Evolutionary conservation across 2,329 filamentous ascomycete genomes (phyloP), one percentile per base, ranked within the genome.

Genomic region (Cercospora sp.): DNA sequence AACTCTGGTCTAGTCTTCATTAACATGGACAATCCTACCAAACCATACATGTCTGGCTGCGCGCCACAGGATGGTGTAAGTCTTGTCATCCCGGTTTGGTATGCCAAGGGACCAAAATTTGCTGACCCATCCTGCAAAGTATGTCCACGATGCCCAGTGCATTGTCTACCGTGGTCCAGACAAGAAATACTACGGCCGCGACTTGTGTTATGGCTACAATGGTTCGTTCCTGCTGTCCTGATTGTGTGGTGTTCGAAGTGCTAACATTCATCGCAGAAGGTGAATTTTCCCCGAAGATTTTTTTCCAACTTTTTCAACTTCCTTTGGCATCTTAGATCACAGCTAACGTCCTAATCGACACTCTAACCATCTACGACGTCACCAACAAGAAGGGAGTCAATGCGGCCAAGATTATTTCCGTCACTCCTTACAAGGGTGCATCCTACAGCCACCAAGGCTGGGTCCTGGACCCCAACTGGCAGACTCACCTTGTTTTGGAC

Each of bases 121-220:
- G 23, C 48, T 55, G 3, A 55, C 48, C 5, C 13, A n/a, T 28
- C 23, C 48, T 30, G 48, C 48, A 55, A 55, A 55, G 48, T 87
- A 87, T 33, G 84, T 86, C 16, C 85, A 87, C 75, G 85, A 87
- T 69, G 85, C 85, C 3, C 84, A 71, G 76, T 87, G 85, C 75
- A 76, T 87, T 39, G 80, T 83, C 64, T 84, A 85, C 77, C 79
- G 78, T 3, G 84, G 84, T 1, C 83, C 84, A 1, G 80, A 84
- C 67, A 75, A 76, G 58, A 72, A 78, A 33, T 85, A 83, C 75
- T 71, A 76, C 9, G 82, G 80, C 9, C 75, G 76, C 2, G 82
- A 86, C 18, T 83, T 86, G 70, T 86, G 84, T 79, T 84, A 83
- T 76, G 81, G 80, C 51, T 85, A 83, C 79, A 84, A 85, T 36